Conservation (phyloP, 208 protist genomes). For the Leptomonas seymouri region DNA sequence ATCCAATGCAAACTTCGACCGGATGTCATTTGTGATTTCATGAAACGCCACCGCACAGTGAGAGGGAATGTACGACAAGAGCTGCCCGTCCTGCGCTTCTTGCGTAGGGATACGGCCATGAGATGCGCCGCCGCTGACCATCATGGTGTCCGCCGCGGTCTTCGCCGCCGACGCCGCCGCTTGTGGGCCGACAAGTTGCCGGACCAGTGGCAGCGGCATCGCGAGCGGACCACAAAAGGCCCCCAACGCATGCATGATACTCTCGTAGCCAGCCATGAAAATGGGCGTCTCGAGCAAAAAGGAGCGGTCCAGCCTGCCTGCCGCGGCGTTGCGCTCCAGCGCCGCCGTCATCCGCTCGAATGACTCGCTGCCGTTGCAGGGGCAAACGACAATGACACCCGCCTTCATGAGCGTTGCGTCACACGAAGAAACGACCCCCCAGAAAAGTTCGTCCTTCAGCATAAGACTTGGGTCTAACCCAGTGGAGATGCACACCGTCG, state of each 20-base stretch:
- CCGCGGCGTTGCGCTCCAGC: slow-evolving; percentile 70
- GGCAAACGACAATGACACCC: slow-evolving; percentile 66
- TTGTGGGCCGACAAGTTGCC: slow-evolving; percentile 42
- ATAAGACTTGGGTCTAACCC: slow-evolving; percentile 51
- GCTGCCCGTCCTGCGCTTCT: slow-evolving; percentile 12
- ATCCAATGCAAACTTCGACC: slow-evolving; percentile 64
- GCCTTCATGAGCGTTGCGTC: slow-evolving; percentile 54
- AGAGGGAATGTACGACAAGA: slow-evolving; percentile 76
- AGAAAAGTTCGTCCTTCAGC: slow-evolving; percentile 74
- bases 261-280: slow-evolving; percentile 85
- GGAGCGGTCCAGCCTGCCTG: slow-evolving; percentile 54
- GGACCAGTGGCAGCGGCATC: slow-evolving; percentile 82
- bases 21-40: slow-evolving; percentile 69
- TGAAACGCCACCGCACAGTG: slow-evolving; percentile 82
- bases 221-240: slow-evolving; percentile 84
- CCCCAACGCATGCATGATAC: slow-evolving; percentile 73
- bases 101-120: slow-evolving; percentile 9
- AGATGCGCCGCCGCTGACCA: neutral
- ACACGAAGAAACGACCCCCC: slow-evolving; percentile 77
- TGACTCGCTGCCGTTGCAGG: slow-evolving; percentile 52
- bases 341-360: slow-evolving; percentile 67
- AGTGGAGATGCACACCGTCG: slow-evolving; percentile 84
- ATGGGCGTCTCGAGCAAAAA: slow-evolving; percentile 75
- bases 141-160: slow-evolving; percentile 6
- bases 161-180: slow-evolving; percentile 5